Evolutionary conservation across 345 rosid genomes (phyloP).

Genomic region (Nasturtium officinale): DNA sequence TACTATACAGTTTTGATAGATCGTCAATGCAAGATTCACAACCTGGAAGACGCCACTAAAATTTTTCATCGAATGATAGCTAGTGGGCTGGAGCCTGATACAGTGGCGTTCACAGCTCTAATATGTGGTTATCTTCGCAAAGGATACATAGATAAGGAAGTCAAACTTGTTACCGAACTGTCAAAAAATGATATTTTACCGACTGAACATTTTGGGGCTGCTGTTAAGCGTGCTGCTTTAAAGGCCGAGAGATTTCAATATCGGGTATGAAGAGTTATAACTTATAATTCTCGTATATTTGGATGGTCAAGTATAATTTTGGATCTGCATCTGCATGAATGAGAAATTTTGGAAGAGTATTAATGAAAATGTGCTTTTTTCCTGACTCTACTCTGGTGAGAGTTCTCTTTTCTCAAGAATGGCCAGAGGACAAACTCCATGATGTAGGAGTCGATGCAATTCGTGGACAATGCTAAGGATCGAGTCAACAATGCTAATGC

Average conservation of each 20-base stretch:
- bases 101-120: conserved; percentile 57
- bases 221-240: conserved; percentile 33
- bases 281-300: neutral
- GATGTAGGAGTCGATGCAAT: neutral
- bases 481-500: neutral
- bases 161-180: conserved; percentile 49
- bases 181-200: conserved; percentile 42
- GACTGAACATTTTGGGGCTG: conserved; percentile 28
- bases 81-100: conserved; percentile 66
- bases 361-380: neutral
- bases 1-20: conserved; percentile 69
- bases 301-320: conserved; percentile 9
- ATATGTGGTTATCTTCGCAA: conserved; percentile 47
- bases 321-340: conserved; percentile 9
- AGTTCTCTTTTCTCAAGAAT: neutral
- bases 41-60: conserved; percentile 47
- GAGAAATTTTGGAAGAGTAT: neutral
- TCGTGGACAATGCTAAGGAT: neutral
- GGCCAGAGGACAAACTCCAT: neutral
- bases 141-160: conserved; percentile 53
- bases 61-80: conserved; percentile 56
- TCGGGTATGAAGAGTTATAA: conserved; percentile 6
- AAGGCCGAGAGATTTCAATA: conserved; percentile 31
- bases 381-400: neutral
- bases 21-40: conserved; percentile 53